Conservation (phyloP, 2,329 filamentous ascomycete species). For the Alternaria ethzedia region DNA sequence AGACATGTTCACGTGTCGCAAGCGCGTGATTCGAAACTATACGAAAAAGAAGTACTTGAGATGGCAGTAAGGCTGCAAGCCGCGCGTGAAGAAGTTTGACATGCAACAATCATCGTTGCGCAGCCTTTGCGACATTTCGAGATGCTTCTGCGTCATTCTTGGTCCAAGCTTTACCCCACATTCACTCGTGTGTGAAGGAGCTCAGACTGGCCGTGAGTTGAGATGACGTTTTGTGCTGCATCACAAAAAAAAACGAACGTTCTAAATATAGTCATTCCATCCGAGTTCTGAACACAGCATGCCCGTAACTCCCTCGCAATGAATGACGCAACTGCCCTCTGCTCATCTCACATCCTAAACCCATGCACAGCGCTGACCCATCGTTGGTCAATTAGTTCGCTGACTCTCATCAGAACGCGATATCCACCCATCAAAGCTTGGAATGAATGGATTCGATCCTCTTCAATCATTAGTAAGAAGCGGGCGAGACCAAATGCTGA, state of each 20-base stretch:
- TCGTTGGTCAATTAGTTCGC: conserved; percentile 57
- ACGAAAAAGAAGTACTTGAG: neutral
- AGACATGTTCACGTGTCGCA: conserved; percentile 49
- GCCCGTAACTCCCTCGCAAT: neutral
- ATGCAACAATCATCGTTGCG: neutral
- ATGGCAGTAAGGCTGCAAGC: conserved; percentile 6
- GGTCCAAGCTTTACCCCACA: conserved; percentile 19
- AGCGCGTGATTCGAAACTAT: neutral
- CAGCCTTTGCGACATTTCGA: conserved; percentile 28
- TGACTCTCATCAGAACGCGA: conserved; percentile 61
- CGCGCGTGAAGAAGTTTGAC: neutral
- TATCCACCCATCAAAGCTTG: conserved; percentile 61
- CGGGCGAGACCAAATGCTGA: conserved; percentile 53
- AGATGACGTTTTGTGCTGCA: neutral
- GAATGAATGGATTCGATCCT: conserved; percentile 60
- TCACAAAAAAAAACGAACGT: neutral
- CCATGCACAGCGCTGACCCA: conserved; percentile 54
- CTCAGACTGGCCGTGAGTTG: neutral
- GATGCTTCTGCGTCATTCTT: conserved; percentile 28
- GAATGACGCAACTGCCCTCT: neutral
- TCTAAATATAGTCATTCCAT: neutral
- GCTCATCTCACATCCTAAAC: conserved; percentile 26
- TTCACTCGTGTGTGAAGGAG: neutral
- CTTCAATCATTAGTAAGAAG: conserved; percentile 64
- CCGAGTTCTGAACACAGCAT: neutral